Conservation (phyloP, 116 monocot genomes). For the Iris pallida region DNA sequence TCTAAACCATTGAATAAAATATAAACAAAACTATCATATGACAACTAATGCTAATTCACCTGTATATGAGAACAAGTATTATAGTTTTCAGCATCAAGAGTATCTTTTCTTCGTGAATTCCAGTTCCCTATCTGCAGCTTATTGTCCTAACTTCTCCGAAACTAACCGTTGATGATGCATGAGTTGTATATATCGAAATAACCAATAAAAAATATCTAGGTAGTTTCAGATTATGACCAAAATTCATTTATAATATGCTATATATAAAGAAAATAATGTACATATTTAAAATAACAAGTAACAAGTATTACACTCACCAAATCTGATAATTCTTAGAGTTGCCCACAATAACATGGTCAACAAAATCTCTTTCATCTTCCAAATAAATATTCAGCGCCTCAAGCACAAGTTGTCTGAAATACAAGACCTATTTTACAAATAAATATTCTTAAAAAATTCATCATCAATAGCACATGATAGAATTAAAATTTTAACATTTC, state of each 20-base stretch:
- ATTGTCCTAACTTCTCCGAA: slow-evolving; percentile 85
- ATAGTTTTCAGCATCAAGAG: too few species aligned
- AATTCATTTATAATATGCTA: too few species aligned
- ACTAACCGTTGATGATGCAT: slow-evolving; percentile 96
- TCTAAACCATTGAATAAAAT: too few species aligned
- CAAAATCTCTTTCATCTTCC: slow-evolving; percentile 49
- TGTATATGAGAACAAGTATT: too few species aligned
- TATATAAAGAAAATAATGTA: neutral
- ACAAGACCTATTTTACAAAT: slow-evolving; percentile 97
- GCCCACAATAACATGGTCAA: slow-evolving; percentile 41
- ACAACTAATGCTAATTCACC: too few species aligned
- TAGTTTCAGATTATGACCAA: too few species aligned
- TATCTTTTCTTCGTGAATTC: slow-evolving; percentile 70
- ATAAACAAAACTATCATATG: too few species aligned
- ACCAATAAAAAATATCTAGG: neutral
- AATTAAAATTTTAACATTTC: too few species aligned
- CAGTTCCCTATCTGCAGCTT: slow-evolving; percentile 49
- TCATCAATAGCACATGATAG: too few species aligned
- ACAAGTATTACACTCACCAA: too few species aligned
- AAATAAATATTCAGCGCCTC: slow-evolving; percentile 64
- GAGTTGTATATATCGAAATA: slow-evolving; percentile 10
- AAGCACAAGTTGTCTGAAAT: slow-evolving; percentile 89
- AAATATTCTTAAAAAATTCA: too few species aligned
- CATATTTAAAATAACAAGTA: neutral
- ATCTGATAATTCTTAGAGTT: slow-evolving; percentile 98